Evolutionary conservation across 2,329 filamentous ascomycete genomes (phyloP).

Genomic region (Didymella exigua): DNA sequence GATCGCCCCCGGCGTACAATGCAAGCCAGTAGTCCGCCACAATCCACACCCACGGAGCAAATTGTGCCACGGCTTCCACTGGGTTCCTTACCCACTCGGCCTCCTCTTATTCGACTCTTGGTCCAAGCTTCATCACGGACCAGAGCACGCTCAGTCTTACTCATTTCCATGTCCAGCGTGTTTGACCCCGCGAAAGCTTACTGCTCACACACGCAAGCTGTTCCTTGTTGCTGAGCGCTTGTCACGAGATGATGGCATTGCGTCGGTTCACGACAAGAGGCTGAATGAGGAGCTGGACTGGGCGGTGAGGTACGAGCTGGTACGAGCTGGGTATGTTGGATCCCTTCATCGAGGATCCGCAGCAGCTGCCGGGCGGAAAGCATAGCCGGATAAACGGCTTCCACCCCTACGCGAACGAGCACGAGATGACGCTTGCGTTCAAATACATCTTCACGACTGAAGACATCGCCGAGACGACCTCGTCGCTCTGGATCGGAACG

Average conservation of each 20-base stretch:
- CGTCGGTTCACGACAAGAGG: constrained; percentile 25
- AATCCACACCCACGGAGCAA: constrained; percentile 27
- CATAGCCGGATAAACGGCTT: constrained; percentile 25
- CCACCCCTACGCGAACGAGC: constrained; percentile 35
- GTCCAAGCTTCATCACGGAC: constrained; percentile 27
- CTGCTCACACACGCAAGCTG: constrained; percentile 34
- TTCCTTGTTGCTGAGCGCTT: constrained; percentile 39
- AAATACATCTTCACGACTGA: constrained; percentile 27
- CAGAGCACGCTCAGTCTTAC: background rate
- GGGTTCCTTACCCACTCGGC: constrained; percentile 32
- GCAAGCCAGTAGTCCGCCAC: constrained; percentile 19
- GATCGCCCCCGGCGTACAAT: background rate
- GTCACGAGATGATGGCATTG: constrained; percentile 24
- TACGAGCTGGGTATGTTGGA: constrained; percentile 34
- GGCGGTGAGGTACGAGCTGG: constrained; percentile 37
- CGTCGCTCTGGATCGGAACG: constrained; percentile 28
- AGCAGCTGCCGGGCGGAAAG: constrained; percentile 29
- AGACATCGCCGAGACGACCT: constrained; percentile 25
- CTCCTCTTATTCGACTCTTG: constrained; percentile 35
- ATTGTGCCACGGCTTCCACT: constrained; percentile 31
- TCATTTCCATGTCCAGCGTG: constrained; percentile 26
- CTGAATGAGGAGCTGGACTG: constrained; percentile 34
- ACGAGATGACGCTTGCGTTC: constrained; percentile 33
- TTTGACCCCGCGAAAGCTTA: constrained; percentile 16
- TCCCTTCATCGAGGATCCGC: constrained; percentile 27